Conservation (phyloP, 768 basidiomycete genomes). For the Leucosporidium creatinivorum region DNA sequence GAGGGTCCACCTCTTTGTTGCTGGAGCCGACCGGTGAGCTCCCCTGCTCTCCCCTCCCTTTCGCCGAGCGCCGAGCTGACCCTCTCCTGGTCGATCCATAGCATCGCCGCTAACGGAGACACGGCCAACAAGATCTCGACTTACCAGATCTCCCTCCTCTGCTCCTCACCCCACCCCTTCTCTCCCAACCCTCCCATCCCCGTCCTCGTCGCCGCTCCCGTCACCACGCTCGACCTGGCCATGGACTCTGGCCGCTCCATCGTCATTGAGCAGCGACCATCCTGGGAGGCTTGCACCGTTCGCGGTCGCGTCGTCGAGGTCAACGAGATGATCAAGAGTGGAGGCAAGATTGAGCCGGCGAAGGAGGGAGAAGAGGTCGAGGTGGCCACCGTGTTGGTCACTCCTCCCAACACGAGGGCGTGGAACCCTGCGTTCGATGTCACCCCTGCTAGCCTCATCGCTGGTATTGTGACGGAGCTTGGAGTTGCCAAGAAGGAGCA, state of each 20-base stretch:
- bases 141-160: slow-evolving; percentile 90
- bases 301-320: slow-evolving; percentile 68
- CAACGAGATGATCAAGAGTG: slow-evolving; percentile 46
- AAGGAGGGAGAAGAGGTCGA: slow-evolving; percentile 54
- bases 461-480: slow-evolving; percentile 91
- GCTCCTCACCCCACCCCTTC: slow-evolving; percentile 46
- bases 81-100: slow-evolving; percentile 64
- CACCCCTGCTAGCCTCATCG: slow-evolving; percentile 85
- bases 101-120: slow-evolving; percentile 82
- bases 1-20: slow-evolving; percentile 49
- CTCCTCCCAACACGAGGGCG: slow-evolving; percentile 36
- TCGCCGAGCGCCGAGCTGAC: not conserved
- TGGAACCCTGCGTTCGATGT: slow-evolving; percentile 98
- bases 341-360: slow-evolving; percentile 43
- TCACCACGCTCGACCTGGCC: slow-evolving; percentile 82
- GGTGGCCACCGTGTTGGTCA: slow-evolving; percentile 47
- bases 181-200: slow-evolving; percentile 59
- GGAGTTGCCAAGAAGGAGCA: slow-evolving; percentile 72
- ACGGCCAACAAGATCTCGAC: slow-evolving; percentile 98
- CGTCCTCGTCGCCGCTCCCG: slow-evolving; percentile 87
- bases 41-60: not conserved
- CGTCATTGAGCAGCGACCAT: slow-evolving; percentile 85
- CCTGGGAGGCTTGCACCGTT: slow-evolving; percentile 78
- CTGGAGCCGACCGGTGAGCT: slow-evolving; percentile 34
- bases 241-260: slow-evolving; percentile 53